Base-by-base conservation (phyloP, 305 asterid species). In the Withania somnifera region DNA sequence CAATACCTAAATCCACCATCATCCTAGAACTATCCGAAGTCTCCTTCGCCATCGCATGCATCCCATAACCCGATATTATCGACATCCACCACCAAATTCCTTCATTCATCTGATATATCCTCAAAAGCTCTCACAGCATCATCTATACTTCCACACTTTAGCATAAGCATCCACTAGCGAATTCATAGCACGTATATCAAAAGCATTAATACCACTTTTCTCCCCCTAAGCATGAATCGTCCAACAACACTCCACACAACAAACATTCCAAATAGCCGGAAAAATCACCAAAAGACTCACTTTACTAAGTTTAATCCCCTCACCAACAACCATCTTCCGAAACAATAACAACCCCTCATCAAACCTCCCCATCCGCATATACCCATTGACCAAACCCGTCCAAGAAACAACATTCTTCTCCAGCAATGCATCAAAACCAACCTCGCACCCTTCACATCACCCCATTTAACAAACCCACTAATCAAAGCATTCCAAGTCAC, bases 371-470 rank as follows among this genome's bases (percentile, higher is more conserved):
- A 26, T 77, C 53, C 98, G 87, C 6, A 94, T 91, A 77, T 89
- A 92, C 66, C 98, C 98, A 63, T 93, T 97, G 47, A 93, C 89
- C 9, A 95, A 38, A 30, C 97, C 93, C 0, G 98, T 93, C 98
- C 97, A 94, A 2, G 98, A 90, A 83, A 94, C 84, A 69, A 93
- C 91, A 81, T 92, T 92, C 91, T 87, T 94, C 81, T 81, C 92
- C 32, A 92, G 95, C 96, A 94, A 91, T 76, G 5, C 84, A 83
- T 94, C 90, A 57, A 94, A 32, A 88, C 73, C 8, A 56, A 77
- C 86, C 86, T 86, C n/a, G 97, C 97, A 36, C 56, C 84, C 54
- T 64, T 85, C 81, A 93, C 79, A 89, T 89, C 88, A 34, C 97
- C 93, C 92, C 94, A 89, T 87, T 90, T 93, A 19, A 90, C 80